Conservation (phyloP, 257 asterid species). For the Ballota nigra region DNA sequence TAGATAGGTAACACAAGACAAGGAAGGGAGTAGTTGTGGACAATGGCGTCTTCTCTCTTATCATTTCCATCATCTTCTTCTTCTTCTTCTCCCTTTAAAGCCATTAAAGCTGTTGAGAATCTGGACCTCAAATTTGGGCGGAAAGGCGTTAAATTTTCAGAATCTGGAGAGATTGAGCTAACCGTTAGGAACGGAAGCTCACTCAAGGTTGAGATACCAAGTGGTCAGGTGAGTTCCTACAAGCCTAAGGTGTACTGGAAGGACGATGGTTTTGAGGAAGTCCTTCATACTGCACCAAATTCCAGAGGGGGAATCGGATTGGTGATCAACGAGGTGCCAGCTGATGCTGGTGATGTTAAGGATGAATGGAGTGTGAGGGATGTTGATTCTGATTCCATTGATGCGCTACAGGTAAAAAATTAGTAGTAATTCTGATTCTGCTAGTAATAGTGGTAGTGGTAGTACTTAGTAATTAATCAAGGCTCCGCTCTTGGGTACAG, state of each 20-base stretch:
- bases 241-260: constrained; percentile 84
- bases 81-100: constrained; percentile 43
- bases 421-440: no score
- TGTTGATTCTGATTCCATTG: constrained; percentile 77
- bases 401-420: constrained; percentile 90
- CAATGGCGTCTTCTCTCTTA: constrained; percentile 60
- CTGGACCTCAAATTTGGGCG: constrained; percentile 66
- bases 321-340: constrained; percentile 43
- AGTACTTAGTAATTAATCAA: neutral
- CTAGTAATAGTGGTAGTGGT: no score
- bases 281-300: constrained; percentile 48
- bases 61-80: constrained; percentile 26
- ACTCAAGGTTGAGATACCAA: constrained; percentile 54
- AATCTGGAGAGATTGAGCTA: constrained; percentile 53
- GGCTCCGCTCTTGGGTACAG: constrained; percentile 14
- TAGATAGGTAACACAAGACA: no score
- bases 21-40: neutral
- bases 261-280: constrained; percentile 81
- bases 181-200: constrained; percentile 84
- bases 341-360: constrained; percentile 9
- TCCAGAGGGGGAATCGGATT: constrained; percentile 69
- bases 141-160: constrained; percentile 60
- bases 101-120: constrained; percentile 34
- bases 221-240: constrained; percentile 68
- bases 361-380: constrained; percentile 58